phyloP scores from a whole-genome alignment of 139 green algal genomes.

The Tetradesmus lagerheimii region DNA sequence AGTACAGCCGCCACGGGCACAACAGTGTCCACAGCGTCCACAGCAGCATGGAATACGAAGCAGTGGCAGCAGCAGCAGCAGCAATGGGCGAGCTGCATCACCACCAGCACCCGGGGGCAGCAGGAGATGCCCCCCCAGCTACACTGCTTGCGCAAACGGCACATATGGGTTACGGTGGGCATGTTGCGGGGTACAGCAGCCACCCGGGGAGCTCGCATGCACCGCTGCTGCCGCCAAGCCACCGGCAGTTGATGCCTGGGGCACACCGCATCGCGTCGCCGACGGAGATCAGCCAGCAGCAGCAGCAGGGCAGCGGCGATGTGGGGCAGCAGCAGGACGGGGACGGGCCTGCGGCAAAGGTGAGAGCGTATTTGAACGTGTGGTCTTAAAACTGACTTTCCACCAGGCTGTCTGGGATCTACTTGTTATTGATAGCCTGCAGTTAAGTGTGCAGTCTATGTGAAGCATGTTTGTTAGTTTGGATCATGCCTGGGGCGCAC shows the following conservation, averaged over 20 bases:
- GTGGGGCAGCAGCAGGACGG: neutral
- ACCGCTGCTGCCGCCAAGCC: neutral
- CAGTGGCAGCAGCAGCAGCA: neutral
- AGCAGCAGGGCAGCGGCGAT: neutral
- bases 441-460: too few relatives aligned
- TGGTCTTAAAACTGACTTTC: too few relatives aligned
- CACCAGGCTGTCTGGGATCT: too few relatives aligned
- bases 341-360: slow-evolving; percentile 10
- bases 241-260: slow-evolving; percentile 24
- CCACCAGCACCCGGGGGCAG: neutral
- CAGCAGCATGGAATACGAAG: neutral
- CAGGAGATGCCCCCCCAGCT: neutral
- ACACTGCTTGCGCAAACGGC: slow-evolving; percentile 18
- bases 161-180: slow-evolving; percentile 25
- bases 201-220: neutral
- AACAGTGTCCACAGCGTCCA: neutral
- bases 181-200: slow-evolving; percentile 11
- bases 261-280: slow-evolving; percentile 24
- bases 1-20: neutral
- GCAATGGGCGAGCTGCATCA: neutral
- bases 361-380: neutral
- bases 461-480: too few relatives aligned
- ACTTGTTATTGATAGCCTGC: too few relatives aligned
- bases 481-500: slow-evolving; percentile 25
- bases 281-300: neutral